Evolutionary conservation across 176 grass and related monocot genomes (phyloP).

Genomic region (Triticum urartu): DNA sequence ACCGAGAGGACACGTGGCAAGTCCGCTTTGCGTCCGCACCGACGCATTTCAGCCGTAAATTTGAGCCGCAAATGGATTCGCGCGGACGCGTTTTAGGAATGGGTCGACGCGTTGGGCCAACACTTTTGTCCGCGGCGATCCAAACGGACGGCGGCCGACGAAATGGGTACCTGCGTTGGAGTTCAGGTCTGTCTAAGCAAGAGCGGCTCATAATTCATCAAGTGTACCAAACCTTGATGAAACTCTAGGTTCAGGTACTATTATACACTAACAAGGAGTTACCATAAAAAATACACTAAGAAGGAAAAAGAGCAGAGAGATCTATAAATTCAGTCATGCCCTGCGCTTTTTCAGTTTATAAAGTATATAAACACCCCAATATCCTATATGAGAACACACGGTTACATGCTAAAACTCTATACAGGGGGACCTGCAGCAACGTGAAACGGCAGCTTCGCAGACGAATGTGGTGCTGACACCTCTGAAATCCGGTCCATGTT

Average conservation of each 20-base stretch:
- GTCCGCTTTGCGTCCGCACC: too few relatives aligned
- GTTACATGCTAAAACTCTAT: slow-evolving; percentile 11
- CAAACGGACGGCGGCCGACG: too few relatives aligned
- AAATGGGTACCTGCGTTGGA: too few relatives aligned
- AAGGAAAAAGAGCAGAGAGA: background rate
- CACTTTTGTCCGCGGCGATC: too few relatives aligned
- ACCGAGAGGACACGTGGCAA: too few relatives aligned
- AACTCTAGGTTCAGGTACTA: background rate
- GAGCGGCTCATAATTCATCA: background rate
- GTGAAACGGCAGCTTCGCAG: slow-evolving; percentile 20
- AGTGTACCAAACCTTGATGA: background rate
- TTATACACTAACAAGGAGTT: background rate
- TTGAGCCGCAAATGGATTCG: too few relatives aligned
- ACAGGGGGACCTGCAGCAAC: slow-evolving; percentile 1
- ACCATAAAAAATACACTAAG: background rate
- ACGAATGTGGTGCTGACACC: background rate
- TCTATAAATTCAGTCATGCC: background rate
- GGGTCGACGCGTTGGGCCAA: too few relatives aligned
- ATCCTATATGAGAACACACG: background rate
- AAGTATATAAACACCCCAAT: background rate
- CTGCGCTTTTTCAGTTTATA: background rate
- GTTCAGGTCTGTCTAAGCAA: background rate
- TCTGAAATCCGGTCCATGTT: background rate
- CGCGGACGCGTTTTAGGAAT: too few relatives aligned
- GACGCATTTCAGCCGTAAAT: too few relatives aligned